phyloP scores from a whole-genome alignment of 768 basidiomycete genomes.

The Boletus subcaerulescens region DNA sequence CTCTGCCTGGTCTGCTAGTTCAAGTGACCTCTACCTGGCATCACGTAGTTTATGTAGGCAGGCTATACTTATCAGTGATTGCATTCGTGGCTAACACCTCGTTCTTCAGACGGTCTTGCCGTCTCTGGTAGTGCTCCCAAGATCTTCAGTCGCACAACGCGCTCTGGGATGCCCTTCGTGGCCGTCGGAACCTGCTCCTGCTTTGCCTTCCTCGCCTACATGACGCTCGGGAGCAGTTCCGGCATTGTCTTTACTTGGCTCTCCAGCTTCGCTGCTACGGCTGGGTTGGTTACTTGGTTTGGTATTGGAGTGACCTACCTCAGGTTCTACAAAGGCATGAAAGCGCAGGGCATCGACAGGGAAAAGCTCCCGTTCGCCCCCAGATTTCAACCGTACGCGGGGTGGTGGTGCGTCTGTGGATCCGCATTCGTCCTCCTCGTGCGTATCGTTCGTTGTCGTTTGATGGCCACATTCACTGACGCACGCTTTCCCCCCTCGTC shows the following conservation, averaged over 20 bases:
- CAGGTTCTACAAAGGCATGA: slow-evolving; percentile 45
- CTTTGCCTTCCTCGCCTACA: slow-evolving; percentile 40
- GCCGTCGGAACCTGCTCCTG: slow-evolving; percentile 29
- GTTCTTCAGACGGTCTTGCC: slow-evolving; percentile 50
- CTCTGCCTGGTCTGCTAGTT: slow-evolving; percentile 41
- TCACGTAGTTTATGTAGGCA: slow-evolving; percentile 38
- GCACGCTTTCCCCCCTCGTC: too few relatives aligned
- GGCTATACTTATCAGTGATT: background rate
- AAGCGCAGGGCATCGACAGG: slow-evolving; percentile 49
- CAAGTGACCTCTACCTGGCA: slow-evolving; percentile 39
- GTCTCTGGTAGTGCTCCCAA: slow-evolving; percentile 51
- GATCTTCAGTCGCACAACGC: slow-evolving; percentile 42
- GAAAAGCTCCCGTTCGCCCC: slow-evolving; percentile 44
- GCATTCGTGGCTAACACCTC: slow-evolving; percentile 4
- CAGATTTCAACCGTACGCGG: slow-evolving; percentile 40
- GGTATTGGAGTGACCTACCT: slow-evolving; percentile 46
- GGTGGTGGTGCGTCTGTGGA: slow-evolving; percentile 35
- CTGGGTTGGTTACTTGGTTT: slow-evolving; percentile 44
- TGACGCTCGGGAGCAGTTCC: slow-evolving; percentile 37
- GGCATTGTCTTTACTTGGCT: slow-evolving; percentile 45
- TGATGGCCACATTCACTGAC: background rate
- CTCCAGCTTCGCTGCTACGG: slow-evolving; percentile 33
- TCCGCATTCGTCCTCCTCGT: slow-evolving; percentile 35
- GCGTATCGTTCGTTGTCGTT: slow-evolving; percentile 10
- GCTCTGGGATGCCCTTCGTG: slow-evolving; percentile 45